Base-by-base conservation (phyloP, 2,329 filamentous ascomycete species). In the Eutypa lata region DNA sequence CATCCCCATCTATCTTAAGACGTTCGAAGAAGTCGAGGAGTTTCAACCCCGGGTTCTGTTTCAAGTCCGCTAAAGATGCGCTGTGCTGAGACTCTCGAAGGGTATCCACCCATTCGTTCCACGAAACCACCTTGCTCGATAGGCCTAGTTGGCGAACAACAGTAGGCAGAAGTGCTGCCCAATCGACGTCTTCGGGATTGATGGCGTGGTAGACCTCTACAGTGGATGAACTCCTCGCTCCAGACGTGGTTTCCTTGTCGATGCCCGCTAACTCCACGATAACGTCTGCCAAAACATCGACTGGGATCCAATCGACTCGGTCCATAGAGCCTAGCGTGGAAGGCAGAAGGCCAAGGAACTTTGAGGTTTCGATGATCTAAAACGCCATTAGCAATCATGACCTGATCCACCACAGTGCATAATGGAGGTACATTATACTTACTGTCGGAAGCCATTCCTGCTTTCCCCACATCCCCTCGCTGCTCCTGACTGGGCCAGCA, bases 371-470 rank as follows among this genome's bases (percentile, higher is more conserved):
- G 28, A 58, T 51, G 18, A 58, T 28, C 42, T 45, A 10, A 14
- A 24, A 6, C 24, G 2, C 13, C 22, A 13, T 26, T 21, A 45
- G 42, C n/a, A 3, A 24, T 7, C 22, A 11, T 6, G 6, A 45
- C 14, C 21, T 2, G n/a, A n/a, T n/a, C n/a, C n/a, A n/a, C n/a
- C n/a, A n/a, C n/a, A n/a, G n/a, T n/a, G n/a, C n/a, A n/a, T 11
- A 21, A 13, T 28, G 13, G 7, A 38, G 35, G 35, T 24, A 24
- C 24, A 21, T 24, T 24, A 3, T 45, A 7, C 52, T 38, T 54
- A 54, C 52, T 13, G 52, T 48, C 31, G 49, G 52, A 21, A 51
- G 33, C 24, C 48, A 51, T 18, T 54, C 52, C 31, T 51, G 46
- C 26, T 54, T 54, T 35, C 48, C 48, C 52, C 52, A 53, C 48